Evolutionary conservation across 352 stramenopile genomes (phyloP), one percentile per base, ranked within the genome.

Genomic region (Pythium folliculosum): DNA sequence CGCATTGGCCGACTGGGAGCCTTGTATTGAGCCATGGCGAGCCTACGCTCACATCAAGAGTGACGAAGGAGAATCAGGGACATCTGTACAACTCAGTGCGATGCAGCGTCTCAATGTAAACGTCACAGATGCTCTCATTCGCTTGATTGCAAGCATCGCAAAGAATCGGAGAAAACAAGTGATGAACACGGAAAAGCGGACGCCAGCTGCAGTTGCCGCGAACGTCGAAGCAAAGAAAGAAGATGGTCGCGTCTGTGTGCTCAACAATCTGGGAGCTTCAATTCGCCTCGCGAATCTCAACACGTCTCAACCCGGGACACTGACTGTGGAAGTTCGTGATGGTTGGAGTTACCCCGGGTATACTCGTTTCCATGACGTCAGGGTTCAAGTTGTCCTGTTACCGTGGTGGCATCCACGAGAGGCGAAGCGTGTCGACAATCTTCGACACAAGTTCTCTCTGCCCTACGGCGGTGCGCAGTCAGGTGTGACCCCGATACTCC

Each of bases 231-330:
- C 88, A 5, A 94, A 88, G 71, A 92, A 94, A 66, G 87, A 93
- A 54, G 81, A 93, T 48, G 87, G 87, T 1, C 81, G 88, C 35
- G 88, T 96, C 12, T 94, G 83, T 50, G 88, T 96, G n/a, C 73
- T 95, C 8, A 96, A 96, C 65, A 96, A 94, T 54, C 76, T 96
- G 2, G 88, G 88, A 37, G 88, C 94, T 44, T 86, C 89, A 4
- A 95, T 96, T 74, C 87, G 88, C 6, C 78, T 96, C 16, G 89
- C 89, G 5, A 95, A 96, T 61, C 67, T 96, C 21, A 95, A 95
- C 53, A 96, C 89, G 1, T 95, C 88, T 2, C 83, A 90, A 22
- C 76, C 87, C 22, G 89, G 89, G 14, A 92, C 79, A 4, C 70
- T 96, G 40, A 80, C 88, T 50, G 84, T 96, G 6, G 86, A 96